These are phyloP conservation scores for Xylariaceae sp. DNA, from an alignment of 2,329 filamentous ascomycete genomes.

Conservation along the genomic window DNA sequence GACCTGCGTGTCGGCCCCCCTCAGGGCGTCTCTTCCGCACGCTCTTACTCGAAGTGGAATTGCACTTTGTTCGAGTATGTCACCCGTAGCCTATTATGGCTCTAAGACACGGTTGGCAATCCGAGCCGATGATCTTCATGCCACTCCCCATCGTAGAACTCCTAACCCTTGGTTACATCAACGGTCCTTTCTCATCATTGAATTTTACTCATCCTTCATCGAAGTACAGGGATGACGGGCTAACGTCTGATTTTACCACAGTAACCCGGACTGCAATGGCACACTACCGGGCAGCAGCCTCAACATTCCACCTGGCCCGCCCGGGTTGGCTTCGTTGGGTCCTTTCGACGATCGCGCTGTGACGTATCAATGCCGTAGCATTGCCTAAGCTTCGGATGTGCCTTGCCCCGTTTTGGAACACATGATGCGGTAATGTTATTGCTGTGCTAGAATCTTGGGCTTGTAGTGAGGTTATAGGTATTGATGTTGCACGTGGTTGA, in stretches of 20 bases:
- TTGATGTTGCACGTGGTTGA: neutral
- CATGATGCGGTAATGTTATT: neutral
- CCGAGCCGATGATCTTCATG: neutral
- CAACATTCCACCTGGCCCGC: slow-evolving; percentile 21
- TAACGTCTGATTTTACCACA: neutral
- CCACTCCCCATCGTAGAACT: no score
- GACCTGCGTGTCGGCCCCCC: slow-evolving; percentile 25
- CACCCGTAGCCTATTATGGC: neutral
- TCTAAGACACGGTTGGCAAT: neutral
- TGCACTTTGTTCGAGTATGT: slow-evolving; percentile 28
- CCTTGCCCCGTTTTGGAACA: neutral
- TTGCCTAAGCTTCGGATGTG: neutral
- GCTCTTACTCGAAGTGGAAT: slow-evolving; percentile 27
- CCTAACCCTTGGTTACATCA: no score
- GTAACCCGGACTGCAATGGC: slow-evolving; percentile 21
- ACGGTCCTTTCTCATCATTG: no score
- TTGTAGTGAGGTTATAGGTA: neutral
- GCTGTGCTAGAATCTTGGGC: neutral
- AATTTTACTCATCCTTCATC: no score
- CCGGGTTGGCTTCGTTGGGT: slow-evolving; percentile 15
- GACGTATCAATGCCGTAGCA: slow-evolving; percentile 20
- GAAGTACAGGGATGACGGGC: no score
- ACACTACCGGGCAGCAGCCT: slow-evolving; percentile 16
- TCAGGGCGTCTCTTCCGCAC: slow-evolving; percentile 27
- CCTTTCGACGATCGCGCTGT: slow-evolving; percentile 25